Conservation (phyloP, 257 asterid genomes). For the Jacaranda mimosifolia region DNA sequence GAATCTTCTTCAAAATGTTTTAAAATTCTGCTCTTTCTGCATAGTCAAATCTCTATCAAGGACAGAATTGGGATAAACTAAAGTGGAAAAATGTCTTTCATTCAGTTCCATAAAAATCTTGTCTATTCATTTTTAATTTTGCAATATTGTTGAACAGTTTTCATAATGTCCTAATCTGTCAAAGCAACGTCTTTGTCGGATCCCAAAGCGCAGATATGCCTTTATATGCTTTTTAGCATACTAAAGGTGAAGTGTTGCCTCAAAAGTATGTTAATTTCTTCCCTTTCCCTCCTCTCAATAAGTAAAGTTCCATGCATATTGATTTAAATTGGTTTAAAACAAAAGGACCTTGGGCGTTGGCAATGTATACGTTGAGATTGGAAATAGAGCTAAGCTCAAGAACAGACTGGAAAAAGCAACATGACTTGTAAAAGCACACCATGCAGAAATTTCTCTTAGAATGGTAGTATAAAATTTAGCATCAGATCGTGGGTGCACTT, state of each 20-base stretch:
- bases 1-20: constrained; percentile 30
- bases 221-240: constrained; percentile 51
- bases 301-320: constrained; percentile 25
- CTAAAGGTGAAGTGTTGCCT: constrained; percentile 38
- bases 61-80: constrained; percentile 31
- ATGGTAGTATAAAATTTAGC: too few species aligned
- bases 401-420: not conserved
- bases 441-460: too few species aligned
- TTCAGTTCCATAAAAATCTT: constrained; percentile 2
- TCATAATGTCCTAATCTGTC: constrained; percentile 36
- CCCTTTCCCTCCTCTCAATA: constrained; percentile 42
- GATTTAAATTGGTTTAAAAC: not conserved
- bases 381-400: constrained; percentile 9
- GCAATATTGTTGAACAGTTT: not conserved
- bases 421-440: too few species aligned
- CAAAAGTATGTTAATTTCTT: constrained; percentile 37
- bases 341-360: constrained; percentile 27
- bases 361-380: constrained; percentile 38
- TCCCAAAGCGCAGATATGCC: constrained; percentile 52
- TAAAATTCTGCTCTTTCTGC: constrained; percentile 32
- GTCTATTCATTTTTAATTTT: not conserved
- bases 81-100: not conserved
- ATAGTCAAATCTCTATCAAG: constrained; percentile 37
- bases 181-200: constrained; percentile 45
- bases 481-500: too few species aligned